Evolutionary conservation across 805 yeast species (phyloP), one percentile per base, ranked within the genome.

Genomic region (Yarrowia keelungensis): DNA sequence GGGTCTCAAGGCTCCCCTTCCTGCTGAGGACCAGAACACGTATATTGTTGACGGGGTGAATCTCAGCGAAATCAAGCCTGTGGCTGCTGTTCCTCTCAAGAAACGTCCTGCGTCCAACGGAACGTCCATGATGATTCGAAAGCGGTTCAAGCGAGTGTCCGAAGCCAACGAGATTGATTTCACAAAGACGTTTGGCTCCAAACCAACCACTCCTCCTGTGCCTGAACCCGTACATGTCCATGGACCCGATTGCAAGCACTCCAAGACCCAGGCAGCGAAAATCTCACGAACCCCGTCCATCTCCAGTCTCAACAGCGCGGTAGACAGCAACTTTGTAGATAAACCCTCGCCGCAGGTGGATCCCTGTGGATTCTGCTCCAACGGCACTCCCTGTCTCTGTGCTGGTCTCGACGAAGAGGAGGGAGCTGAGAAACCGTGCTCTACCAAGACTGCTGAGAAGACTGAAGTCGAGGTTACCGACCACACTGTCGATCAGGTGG

Each of bases 351-450:
- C 67, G 5, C 56, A 36, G 12, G 67, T 84, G 69, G 93, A 89
- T 70, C 86, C 89, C 68, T 92, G 98, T 78, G 98, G 98, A 0
- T 92, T 92, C 77, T 92, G 98, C 74, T 86, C 96, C 0, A 96
- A 90, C 73, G 92, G 87, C 72, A 86, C 96, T 0, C 91, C 96
- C 2, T 92, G 98, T 78, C 91, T 92, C 0, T 92, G 98, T 75
- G 84, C 93, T 43, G 97, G 67, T 11, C 47, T 62, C 2, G 67
- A 62, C 22, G 56, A 62, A 22, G 56, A 49, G 10, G 36, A 45
- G 8, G 54, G 45, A 7, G 38, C 41, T 5, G 67, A 59, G 4
- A 59, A 35, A 5, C 51, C 51, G 5, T 43, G 51, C 10, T 35
- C 56, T 8, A 12, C 43, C 22, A 59, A 35, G 35, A 15, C 36